Evolutionary conservation across 371 early-diverging fungal species (phyloP).

Genomic region (Syncephalastrum contaminatum): DNA sequence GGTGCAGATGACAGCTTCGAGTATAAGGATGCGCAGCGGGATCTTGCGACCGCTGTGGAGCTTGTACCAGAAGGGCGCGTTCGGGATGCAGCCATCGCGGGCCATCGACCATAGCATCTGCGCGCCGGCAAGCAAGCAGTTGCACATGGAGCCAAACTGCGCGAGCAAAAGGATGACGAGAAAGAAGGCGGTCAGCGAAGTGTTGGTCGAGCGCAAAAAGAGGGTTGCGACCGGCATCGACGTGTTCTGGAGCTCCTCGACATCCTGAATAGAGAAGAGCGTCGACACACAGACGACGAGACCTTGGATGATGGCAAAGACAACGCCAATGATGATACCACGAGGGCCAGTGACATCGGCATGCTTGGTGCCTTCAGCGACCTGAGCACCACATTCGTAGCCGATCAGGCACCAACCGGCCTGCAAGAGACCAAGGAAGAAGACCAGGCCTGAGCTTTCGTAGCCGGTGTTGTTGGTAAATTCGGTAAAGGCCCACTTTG

Average conservation of each 20-base stretch:
- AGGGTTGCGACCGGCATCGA: conserved; percentile 20
- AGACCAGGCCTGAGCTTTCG: conserved; percentile 26
- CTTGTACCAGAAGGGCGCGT: conserved; percentile 22
- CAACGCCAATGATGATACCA: conserved; percentile 40
- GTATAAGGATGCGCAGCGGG: conserved; percentile 16
- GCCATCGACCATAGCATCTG: conserved; percentile 28
- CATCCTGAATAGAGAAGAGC: conserved; percentile 42
- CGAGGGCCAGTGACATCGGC: conserved; percentile 43
- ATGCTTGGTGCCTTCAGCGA: conserved; percentile 44
- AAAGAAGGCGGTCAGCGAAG: conserved; percentile 17
- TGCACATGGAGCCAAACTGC: conserved; percentile 21
- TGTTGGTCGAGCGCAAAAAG: conserved; percentile 20
- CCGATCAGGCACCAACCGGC: conserved; percentile 37
- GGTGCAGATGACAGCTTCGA: conserved; percentile 18
- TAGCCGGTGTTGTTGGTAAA: conserved; percentile 40
- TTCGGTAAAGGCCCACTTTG: conserved; percentile 41
- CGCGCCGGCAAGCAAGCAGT: conserved; percentile 14
- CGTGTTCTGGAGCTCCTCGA: conserved; percentile 21
- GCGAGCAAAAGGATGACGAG: conserved; percentile 23
- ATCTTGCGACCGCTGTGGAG: conserved; percentile 12
- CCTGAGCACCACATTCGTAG: conserved; percentile 39
- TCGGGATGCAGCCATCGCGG: conserved; percentile 24
- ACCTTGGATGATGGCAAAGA: conserved; percentile 35
- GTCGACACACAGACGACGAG: conserved; percentile 30
- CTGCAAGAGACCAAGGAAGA: conserved; percentile 42